Evolutionary conservation across 2,329 filamentous ascomycete genomes (phyloP).

Genomic region (Ceratocystis smalleyi): DNA sequence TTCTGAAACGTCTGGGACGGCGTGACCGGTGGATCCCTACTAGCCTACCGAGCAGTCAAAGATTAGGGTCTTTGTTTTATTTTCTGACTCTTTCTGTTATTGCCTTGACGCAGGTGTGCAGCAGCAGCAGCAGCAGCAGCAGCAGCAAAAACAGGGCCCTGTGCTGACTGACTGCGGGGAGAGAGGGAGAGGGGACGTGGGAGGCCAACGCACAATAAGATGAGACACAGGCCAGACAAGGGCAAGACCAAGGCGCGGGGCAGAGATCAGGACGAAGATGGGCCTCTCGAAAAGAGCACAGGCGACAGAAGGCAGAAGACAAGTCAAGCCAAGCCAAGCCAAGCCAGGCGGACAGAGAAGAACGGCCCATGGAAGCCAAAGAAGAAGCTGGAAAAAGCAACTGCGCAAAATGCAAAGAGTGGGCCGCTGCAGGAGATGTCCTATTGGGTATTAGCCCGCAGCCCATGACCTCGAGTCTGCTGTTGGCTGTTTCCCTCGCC

Average conservation of each 20-base stretch:
- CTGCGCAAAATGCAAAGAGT: neutral
- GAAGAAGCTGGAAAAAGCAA: neutral
- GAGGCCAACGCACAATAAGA: neutral
- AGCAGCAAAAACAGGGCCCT: neutral
- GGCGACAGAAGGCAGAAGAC: too few species aligned
- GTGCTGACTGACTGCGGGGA: neutral
- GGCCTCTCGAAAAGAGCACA: neutral
- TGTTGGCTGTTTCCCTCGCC: neutral
- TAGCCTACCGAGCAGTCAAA: neutral
- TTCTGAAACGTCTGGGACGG: constrained; percentile 5
- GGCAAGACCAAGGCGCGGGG: neutral
- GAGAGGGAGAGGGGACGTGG: neutral
- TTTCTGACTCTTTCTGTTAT: neutral
- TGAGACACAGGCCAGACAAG: constrained; percentile 2
- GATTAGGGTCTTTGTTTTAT: neutral
- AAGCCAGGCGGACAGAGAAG: neutral
- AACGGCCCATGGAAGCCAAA: neutral
- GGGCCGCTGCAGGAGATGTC: neutral
- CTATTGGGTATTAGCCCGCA: neutral
- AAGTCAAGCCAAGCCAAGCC: neutral
- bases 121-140: too few species aligned
- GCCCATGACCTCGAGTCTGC: neutral
- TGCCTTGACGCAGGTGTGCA: neutral
- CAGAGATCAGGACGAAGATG: neutral
- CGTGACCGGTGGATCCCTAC: neutral